phyloP scores from a whole-genome alignment of 176 grass and related monocot species.

The Paspalum notatum region DNA sequence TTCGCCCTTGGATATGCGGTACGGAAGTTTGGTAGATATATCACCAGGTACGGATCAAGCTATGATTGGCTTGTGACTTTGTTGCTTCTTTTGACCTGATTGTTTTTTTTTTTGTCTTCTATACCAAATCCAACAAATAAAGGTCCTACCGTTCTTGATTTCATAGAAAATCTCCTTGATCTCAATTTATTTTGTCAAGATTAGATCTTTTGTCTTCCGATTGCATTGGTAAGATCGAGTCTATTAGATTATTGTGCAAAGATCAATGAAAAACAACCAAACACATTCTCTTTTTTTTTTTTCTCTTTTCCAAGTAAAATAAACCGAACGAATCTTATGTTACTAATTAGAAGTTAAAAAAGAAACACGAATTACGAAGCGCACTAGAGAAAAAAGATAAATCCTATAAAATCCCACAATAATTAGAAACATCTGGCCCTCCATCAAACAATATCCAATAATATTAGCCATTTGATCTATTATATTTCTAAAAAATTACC shows the following conservation, averaged over 20 bases:
- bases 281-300: no score
- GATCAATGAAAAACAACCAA: neutral
- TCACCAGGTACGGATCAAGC: conserved; percentile 4
- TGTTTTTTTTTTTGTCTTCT: neutral
- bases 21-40: neutral
- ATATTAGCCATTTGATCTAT: no score
- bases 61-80: neutral
- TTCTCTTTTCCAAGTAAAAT: no score
- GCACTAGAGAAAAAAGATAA: no score
- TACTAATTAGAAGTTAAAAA: no score
- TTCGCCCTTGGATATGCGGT: neutral
- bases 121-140: neutral
- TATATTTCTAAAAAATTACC: no score
- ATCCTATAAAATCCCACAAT: no score
- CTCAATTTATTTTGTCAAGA: neutral
- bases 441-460: no score
- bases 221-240: neutral
- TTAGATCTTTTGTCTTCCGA: neutral
- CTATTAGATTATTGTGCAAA: neutral
- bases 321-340: no score
- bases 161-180: neutral
- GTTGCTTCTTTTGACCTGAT: neutral
- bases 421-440: no score
- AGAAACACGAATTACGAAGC: no score
- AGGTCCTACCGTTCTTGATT: conserved; percentile 10